Evolutionary conservation across 768 basidiomycete species (phyloP).

Genomic region (Pleurotus cornucopiae): DNA sequence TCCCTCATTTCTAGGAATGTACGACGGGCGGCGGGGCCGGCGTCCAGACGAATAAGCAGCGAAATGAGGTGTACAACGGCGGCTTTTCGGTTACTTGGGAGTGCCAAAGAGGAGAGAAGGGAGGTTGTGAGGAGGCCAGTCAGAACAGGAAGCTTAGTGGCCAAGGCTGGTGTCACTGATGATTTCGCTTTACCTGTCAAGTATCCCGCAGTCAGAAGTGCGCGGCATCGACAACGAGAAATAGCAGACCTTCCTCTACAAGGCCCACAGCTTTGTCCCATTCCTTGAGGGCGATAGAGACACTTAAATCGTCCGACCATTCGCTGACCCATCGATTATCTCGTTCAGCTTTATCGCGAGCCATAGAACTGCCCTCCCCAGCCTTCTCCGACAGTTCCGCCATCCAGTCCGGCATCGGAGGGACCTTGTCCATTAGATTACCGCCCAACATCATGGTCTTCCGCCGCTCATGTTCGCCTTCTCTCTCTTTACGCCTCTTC

Average conservation of each 20-base stretch:
- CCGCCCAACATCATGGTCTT: slow-evolving; percentile 68
- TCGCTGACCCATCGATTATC: slow-evolving; percentile 88
- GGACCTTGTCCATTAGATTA: slow-evolving; percentile 24
- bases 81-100: slow-evolving; percentile 74
- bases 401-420: slow-evolving; percentile 76
- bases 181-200: slow-evolving; percentile 58
- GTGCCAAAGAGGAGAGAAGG: slow-evolving; percentile 69
- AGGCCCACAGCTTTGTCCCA: slow-evolving; percentile 86
- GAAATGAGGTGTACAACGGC: slow-evolving; percentile 66
- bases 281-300: slow-evolving; percentile 83
- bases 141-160: slow-evolving; percentile 59
- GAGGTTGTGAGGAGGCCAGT: slow-evolving; percentile 66
- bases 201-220: neutral
- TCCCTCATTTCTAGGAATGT: slow-evolving; percentile 80
- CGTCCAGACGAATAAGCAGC: slow-evolving; percentile 70
- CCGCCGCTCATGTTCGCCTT: slow-evolving; percentile 87
- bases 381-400: slow-evolving; percentile 57
- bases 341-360: slow-evolving; percentile 73
- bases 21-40: slow-evolving; percentile 72
- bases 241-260: slow-evolving; percentile 71
- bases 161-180: slow-evolving; percentile 46
- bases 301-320: slow-evolving; percentile 87
- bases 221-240: neutral
- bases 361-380: slow-evolving; percentile 46
- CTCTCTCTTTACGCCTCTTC: slow-evolving; percentile 88